Evolutionary conservation across 2,329 filamentous ascomycete species (phyloP).

Genomic region (Penicillium sp.): DNA sequence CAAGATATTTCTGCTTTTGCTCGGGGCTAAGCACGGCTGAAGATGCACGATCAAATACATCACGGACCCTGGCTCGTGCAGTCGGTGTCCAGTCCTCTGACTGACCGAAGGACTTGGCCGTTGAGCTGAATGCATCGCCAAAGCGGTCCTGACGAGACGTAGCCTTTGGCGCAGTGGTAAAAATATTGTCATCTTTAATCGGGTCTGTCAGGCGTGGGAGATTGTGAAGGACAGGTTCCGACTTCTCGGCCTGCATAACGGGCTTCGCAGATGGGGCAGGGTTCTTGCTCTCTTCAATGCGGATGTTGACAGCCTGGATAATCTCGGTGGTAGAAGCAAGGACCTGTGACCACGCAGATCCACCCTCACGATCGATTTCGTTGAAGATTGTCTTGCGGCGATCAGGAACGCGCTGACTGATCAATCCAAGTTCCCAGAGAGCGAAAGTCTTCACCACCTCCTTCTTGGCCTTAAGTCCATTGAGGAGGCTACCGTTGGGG

Average conservation of each 20-base stretch:
- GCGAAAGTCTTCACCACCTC: constrained; percentile 77
- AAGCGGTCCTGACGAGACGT: constrained; percentile 38
- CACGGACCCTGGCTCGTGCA: constrained; percentile 40
- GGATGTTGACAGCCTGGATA: constrained; percentile 65
- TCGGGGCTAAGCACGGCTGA: constrained; percentile 42
- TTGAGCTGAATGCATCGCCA: constrained; percentile 45
- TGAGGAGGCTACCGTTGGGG: constrained; percentile 85
- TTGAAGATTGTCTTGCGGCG: constrained; percentile 80
- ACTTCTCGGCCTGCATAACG: constrained; percentile 46
- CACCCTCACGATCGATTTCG: constrained; percentile 81
- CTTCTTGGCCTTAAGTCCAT: constrained; percentile 81
- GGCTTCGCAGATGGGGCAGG: constrained; percentile 35
- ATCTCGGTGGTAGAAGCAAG: constrained; percentile 68
- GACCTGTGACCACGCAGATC: constrained; percentile 79
- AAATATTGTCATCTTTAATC: constrained; percentile 51
- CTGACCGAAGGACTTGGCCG: constrained; percentile 50
- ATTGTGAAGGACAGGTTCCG: constrained; percentile 43
- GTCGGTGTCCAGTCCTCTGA: constrained; percentile 46
- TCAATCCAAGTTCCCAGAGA: constrained; percentile 85
- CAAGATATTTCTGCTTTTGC: constrained; percentile 39
- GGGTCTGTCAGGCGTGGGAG: constrained; percentile 54
- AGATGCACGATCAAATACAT: constrained; percentile 42
- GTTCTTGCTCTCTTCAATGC: constrained; percentile 65
- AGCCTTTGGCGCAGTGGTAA: constrained; percentile 43
- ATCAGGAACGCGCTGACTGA: constrained; percentile 72